phyloP scores from a whole-genome alignment of 2,329 filamentous ascomycete genomes.

The Leptographium procerum region DNA sequence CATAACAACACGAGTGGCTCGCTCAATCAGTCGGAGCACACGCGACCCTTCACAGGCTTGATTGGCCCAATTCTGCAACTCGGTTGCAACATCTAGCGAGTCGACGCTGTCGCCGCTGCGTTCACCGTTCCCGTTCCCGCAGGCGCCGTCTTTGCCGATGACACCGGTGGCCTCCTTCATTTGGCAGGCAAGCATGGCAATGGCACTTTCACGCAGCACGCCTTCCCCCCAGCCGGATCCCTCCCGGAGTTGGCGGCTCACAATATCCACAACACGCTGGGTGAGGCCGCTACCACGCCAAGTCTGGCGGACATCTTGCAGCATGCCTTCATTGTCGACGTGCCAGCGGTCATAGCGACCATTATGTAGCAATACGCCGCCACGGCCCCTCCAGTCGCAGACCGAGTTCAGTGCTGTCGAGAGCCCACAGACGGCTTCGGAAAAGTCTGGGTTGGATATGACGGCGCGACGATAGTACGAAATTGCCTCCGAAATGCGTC shows the following conservation, averaged over 20 bases:
- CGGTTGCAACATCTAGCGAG: slow-evolving; percentile 25
- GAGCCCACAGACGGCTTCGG: slow-evolving; percentile 90
- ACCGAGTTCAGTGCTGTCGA: slow-evolving; percentile 94
- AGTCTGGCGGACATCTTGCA: slow-evolving; percentile 57
- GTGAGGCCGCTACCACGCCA: slow-evolving; percentile 67
- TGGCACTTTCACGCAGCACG: slow-evolving; percentile 44
- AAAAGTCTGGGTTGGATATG: slow-evolving; percentile 84
- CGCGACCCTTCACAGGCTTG: slow-evolving; percentile 82
- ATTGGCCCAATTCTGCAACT: slow-evolving; percentile 52
- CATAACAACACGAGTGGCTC: slow-evolving; percentile 63
- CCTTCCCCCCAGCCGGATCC: slow-evolving; percentile 79
- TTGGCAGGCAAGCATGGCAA: slow-evolving; percentile 39
- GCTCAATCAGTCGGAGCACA: slow-evolving; percentile 72
- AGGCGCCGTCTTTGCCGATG: slow-evolving; percentile 7
- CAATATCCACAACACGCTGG: slow-evolving; percentile 81
- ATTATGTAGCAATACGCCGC: slow-evolving; percentile 65
- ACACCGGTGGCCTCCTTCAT: slow-evolving; percentile 28
- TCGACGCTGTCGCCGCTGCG: neutral
- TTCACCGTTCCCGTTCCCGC: neutral
- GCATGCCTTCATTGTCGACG: slow-evolving; percentile 72
- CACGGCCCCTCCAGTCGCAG: slow-evolving; percentile 84
- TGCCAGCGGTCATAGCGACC: slow-evolving; percentile 84
- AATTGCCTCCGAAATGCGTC: slow-evolving; percentile 84
- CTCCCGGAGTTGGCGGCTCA: slow-evolving; percentile 75
- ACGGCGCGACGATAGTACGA: slow-evolving; percentile 85